A percentile compares a stretch with the other conserved stretches of the same genome.
These are phyloP conservation scores for Fusarium sp. DNA, from an alignment of 2,329 filamentous ascomycete genomes.

Conservation along the genomic window DNA sequence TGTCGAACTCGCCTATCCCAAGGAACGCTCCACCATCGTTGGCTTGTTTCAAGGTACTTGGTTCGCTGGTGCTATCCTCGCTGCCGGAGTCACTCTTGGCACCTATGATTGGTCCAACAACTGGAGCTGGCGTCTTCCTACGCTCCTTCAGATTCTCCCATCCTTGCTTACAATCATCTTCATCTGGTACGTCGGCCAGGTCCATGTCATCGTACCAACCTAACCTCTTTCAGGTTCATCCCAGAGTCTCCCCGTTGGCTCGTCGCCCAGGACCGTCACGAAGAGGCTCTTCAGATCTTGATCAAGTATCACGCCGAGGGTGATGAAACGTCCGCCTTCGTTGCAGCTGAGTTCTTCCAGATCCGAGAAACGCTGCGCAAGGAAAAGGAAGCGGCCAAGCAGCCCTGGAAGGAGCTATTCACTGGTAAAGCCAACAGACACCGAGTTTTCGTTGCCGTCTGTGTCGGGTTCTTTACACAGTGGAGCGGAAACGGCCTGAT, in stretches of 20 bases:
- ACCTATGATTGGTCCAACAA: constrained; percentile 54
- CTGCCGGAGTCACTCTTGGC: constrained; percentile 53
- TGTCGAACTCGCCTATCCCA: background rate
- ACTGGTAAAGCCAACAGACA: constrained; percentile 46
- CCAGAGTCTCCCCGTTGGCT: constrained; percentile 35
- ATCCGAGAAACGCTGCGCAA: constrained; percentile 20
- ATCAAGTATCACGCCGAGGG: constrained; percentile 27
- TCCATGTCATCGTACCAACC: background rate
- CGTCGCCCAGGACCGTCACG: constrained; percentile 24
- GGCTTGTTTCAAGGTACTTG: constrained; percentile 11
- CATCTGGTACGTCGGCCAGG: background rate
- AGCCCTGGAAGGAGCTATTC: constrained; percentile 36
- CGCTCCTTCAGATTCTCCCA: constrained; percentile 60
- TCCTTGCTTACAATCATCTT: background rate
- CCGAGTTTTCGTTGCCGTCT: constrained; percentile 46
- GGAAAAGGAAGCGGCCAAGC: constrained; percentile 24
- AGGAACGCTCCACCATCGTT: constrained; percentile 9
- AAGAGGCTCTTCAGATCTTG: constrained; percentile 22
- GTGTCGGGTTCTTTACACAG: constrained; percentile 48
- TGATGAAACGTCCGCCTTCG: constrained; percentile 5
- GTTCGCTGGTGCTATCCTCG: constrained; percentile 19
- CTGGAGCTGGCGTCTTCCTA: constrained; percentile 66
- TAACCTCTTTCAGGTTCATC: constrained; percentile 1
- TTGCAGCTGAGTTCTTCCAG: constrained; percentile 21
- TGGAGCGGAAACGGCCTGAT: constrained; percentile 49